Base-by-base conservation (phyloP, 495 filamentous ascomycete species). In the Ramalina peruviana region DNA sequence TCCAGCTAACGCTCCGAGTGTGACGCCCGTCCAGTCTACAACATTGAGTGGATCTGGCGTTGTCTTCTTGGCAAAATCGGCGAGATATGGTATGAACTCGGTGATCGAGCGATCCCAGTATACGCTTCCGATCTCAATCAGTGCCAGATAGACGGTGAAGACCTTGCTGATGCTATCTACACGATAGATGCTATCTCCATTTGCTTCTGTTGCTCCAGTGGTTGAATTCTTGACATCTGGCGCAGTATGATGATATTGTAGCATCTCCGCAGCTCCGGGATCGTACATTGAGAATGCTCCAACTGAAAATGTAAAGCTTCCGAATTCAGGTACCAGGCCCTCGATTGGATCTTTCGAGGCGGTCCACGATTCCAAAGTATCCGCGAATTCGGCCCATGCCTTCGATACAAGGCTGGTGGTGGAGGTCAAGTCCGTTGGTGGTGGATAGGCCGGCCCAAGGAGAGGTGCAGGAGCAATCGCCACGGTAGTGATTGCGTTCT, bases 21-120 rank as follows among this genome's bases (percentile, higher is more conserved):
- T 80, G 30, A 79, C 63, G 16, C 73, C 67, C 16, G 68, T 61
- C 78, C 78, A 81, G 12, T 62, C 59, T 25, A 76, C 62, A 38
- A 51, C 47, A 42, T 65, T 57, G 38, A 63, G 60, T 6, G 61
- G 49, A 40, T 54, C 57, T 9, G 23, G 36, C 1, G 47, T 15
- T 21, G 37, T 4, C 17, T 54, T 42, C 21, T 48, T n/a, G 0
- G 58, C 61, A 4, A 54, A 53, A 17, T 67, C 54, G 12, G 70
- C 66, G 9, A 76, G 51, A 26, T 66, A 58, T 1, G 71, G 70
- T 21, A 72, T 61, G 40, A 69, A 68, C 19, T 74, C 59, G 1
- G 67, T 69, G 36, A 76, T 56, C 0, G 68, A 62, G 25, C 68
- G 67, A 12, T 76, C 67, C 56, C 69, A 58, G 21, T 67, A 64